Conservation (phyloP, 2,329 filamentous ascomycete species). For the Boeremia lycopersici region DNA sequence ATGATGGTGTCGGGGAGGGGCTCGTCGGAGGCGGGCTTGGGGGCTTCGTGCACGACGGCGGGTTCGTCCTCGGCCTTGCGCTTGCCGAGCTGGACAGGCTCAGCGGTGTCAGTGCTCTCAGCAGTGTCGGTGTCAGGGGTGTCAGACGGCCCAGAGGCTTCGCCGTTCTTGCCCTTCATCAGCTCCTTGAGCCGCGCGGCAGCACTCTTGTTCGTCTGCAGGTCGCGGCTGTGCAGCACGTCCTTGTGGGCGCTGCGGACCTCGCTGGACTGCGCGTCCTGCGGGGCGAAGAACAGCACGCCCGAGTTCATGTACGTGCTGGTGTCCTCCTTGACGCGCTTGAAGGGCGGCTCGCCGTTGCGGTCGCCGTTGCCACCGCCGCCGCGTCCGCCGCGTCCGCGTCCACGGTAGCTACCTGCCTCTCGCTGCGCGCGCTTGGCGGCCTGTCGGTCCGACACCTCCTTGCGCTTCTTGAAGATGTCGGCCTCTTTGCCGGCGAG, state of each 20-base stretch:
- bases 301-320: conserved; percentile 43
- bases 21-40: conserved; percentile 50
- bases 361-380: conserved; percentile 37
- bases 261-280: conserved; percentile 45
- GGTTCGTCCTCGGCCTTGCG: conserved; percentile 74
- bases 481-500: conserved; percentile 91
- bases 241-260: conserved; percentile 74
- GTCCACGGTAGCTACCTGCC: conserved; percentile 45
- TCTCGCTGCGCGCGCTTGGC: conserved; percentile 68
- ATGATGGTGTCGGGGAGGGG: conserved; percentile 79
- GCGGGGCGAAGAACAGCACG: conserved; percentile 45
- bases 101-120: conserved; percentile 47
- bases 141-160: conserved; percentile 31
- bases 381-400: conserved; percentile 25
- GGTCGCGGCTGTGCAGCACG: conserved; percentile 80
- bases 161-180: conserved; percentile 61
- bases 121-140: conserved; percentile 43
- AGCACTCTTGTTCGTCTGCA: conserved; percentile 86
- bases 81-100: conserved; percentile 67
- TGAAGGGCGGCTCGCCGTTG: conserved; percentile 32
- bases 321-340: conserved; percentile 45
- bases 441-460: conserved; percentile 82
- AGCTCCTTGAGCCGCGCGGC: conserved; percentile 80
- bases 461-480: conserved; percentile 87
- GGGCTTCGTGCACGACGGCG: conserved; percentile 54